These are phyloP conservation scores for Thalassiosira oceanica DNA, from an alignment of 352 stramenopile genomes.

Conservation along the genomic window DNA sequence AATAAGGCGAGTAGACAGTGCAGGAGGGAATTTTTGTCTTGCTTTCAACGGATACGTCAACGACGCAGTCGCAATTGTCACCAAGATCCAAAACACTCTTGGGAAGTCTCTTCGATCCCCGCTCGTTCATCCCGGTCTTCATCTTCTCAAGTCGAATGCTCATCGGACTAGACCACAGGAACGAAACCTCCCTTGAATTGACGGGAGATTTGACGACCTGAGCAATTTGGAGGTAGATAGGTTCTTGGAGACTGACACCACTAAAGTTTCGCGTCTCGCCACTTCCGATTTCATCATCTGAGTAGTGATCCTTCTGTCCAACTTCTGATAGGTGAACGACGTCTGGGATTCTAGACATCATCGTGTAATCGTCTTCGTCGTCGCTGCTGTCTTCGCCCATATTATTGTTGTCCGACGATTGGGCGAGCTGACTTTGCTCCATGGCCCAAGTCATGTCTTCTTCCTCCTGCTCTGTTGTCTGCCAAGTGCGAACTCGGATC, in stretches of 20 bases:
- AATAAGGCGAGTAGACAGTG: conserved; percentile 54
- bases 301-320: conserved; percentile 13
- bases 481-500: conserved; percentile 32
- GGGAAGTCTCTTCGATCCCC: neutral
- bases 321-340: conserved; percentile 21
- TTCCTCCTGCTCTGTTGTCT: conserved; percentile 35
- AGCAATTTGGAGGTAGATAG: conserved; percentile 49
- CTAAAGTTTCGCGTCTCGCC: conserved; percentile 46
- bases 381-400: conserved; percentile 14
- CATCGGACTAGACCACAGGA: neutral
- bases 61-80: conserved; percentile 31
- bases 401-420: conserved; percentile 19
- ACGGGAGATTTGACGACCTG: conserved; percentile 21
- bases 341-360: conserved; percentile 30
- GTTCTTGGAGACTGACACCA: conserved; percentile 49
- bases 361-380: conserved; percentile 33
- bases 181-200: neutral
- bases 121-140: neutral
- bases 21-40: conserved; percentile 34
- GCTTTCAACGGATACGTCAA: conserved; percentile 43
- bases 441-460: conserved; percentile 6
- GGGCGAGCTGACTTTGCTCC: neutral
- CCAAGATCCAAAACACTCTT: conserved; percentile 34
- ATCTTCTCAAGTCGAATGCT: neutral
- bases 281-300: conserved; percentile 11